Evolutionary conservation across 1,284 basidiomycete genomes (phyloP), one percentile per base, ranked within the genome.

Genomic region (Tranzscheliella williamsii): DNA sequence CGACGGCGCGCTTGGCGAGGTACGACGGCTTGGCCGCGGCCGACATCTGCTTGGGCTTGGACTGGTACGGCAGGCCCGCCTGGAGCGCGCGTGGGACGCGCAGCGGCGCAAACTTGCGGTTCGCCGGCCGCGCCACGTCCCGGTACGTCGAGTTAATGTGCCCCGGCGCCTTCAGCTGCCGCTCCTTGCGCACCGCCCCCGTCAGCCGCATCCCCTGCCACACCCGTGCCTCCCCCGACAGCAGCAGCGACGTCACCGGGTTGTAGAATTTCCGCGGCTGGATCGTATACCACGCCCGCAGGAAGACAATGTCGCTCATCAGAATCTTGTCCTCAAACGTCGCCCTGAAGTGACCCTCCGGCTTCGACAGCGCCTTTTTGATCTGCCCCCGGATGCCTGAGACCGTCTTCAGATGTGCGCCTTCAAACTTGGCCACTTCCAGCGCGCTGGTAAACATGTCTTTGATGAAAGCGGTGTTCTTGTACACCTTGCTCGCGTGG

Each of bases 271-370:
- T 89, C 56, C 93, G 85, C 4, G 94, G 95, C 74, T 92, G 86
- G 46, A 98, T 87, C 17, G 91, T 88, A 79, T 94, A 95, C 94
- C 95, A 99, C 1, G 92, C 92, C 18, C 95, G 85, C 9, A 99
- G 82, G 82, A 99, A 97, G 46, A 97, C 83, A 52, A 98, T 88
- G 75, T 98, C 94, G 64, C 90, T 91, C 87, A 89, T 92, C 50
- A 97, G 82, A 9, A 98, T 84, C 81, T 98, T 98, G 79, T 99
- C 94, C 79, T 98, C 94, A 77, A 98, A 98, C 1, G 94, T 92
- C 1, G 94, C 94, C 62, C 95, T 83, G 83, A 90, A 97, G 9
- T 90, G 86, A 3, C 95, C 95, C 64, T 96, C 93, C 0, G 94
- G 93, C 77, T 93, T 96, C 11, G 9, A 11, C 17, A 97, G 81